Base-by-base conservation (phyloP, 2,329 filamentous ascomycete genomes). In the Exophiala xenobiotica region DNA sequence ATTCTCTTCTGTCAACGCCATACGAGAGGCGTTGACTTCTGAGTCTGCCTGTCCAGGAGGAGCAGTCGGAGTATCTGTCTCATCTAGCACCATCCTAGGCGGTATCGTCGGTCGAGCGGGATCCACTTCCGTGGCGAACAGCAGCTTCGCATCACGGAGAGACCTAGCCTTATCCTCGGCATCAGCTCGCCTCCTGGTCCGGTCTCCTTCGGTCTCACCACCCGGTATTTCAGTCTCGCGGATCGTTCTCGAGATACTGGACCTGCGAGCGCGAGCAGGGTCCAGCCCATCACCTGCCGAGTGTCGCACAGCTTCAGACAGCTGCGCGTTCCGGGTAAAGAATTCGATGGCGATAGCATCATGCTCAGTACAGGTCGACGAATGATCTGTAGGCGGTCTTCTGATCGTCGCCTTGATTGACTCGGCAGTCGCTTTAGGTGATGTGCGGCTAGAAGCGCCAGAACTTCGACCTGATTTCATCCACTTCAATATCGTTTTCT, bases 401-500 rank as follows among this genome's bases (percentile, higher is more conserved):
- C 22, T 43, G 9, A 54, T 26, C 3, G 49, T 20, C 16, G 45
- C 46, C 46, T 54, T 50, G 26, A 39, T 9, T 3, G 38, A 2
- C 8, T 29, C 40, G 23, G 19, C 20, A 12, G 16, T 22, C n/a
- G 19, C 19, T 22, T 27, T 35, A 20, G 53, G 27, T 22, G 26
- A 14, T 8, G 22, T 22, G 22, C 14, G 22, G 9, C n/a, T 14
- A 16, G 16, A 6, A 14, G 14, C 27, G 27, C 29, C 4, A 40
- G 26, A 19, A 14, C 18, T 12, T 22, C 56, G 50, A 6, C 51
- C 56, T 12, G 7, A 22, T 11, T 19, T 62, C 62, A 77, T 80
- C 86, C 86, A 89, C 49, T 85, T 81, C 18, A 88, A 72, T 31
- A 90, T 75, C 83, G 87, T 89, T 60, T 74, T 80, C 66, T 89